Percentiles rank a stretch among this genome's conserved stretches.
These are phyloP conservation scores for Tricholoma saponaceum DNA, from an alignment of 768 basidiomycete species.

Conservation along the genomic window DNA sequence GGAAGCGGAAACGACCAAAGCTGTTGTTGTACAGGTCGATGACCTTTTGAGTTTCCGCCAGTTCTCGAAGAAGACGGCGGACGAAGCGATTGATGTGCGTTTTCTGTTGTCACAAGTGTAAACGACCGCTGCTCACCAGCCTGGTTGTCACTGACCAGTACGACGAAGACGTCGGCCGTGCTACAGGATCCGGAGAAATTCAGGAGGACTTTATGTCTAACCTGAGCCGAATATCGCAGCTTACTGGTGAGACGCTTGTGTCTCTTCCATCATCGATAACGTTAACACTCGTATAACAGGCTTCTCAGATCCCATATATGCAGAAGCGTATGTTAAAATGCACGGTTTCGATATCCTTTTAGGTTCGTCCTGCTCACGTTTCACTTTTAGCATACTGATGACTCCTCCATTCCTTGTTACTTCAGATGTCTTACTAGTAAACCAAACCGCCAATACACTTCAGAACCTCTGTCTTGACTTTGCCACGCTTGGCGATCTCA, in stretches of 20 bases:
- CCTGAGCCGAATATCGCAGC: conserved; percentile 86
- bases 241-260: conserved; percentile 61
- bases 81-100: conserved; percentile 72
- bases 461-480: conserved; percentile 98
- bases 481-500: conserved; percentile 94
- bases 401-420: background rate
- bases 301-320: conserved; percentile 98
- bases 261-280: background rate
- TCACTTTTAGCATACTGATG: background rate
- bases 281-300: conserved; percentile 38
- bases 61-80: conserved; percentile 87
- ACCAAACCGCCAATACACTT: conserved; percentile 89
- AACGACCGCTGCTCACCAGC: conserved; percentile 2
- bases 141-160: conserved; percentile 46
- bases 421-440: conserved; percentile 90
- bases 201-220: conserved; percentile 95
- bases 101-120: background rate
- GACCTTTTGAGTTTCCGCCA: conserved; percentile 91
- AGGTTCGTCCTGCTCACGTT: conserved; percentile 41
- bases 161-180: conserved; percentile 82
- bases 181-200: conserved; percentile 80
- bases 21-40: conserved; percentile 82
- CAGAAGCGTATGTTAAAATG: conserved; percentile 96
- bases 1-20: conserved; percentile 67
- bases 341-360: conserved; percentile 96